Evolutionary conservation across 2,329 filamentous ascomycete species (phyloP), one percentile per base, ranked within the genome.

Genomic region (Sporothrix luriei): DNA sequence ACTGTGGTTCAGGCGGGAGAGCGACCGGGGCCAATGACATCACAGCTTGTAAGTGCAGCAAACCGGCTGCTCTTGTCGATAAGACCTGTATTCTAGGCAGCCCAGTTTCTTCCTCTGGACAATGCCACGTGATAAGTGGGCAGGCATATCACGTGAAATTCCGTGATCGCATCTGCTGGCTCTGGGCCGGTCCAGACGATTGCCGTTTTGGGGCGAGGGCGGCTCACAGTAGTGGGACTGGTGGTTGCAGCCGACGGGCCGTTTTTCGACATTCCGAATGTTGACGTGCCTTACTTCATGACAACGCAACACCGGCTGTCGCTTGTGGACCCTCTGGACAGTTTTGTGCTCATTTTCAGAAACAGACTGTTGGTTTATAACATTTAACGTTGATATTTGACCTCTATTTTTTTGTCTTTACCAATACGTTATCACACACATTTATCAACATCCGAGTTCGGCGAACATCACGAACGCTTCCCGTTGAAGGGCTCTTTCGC

Each of bases 91-190:
- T 19, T 49, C n/a, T 40, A 43, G 64, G 64, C 64, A 54, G 19
- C 46, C 43, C 21, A 14, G 26, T 52, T 61, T 21, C 21, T n/a
- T 48, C 33, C 7, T 6, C 1, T 21, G 7, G 24, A 38, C 2
- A 14, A 13, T 9, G 19, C 10, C 68, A 69, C 68, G 68, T 69
- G 68, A 48, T 16, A 19, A 38, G 33, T 52, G 54, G 49, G 21
- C 61, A 40, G 51, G 16, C 43, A 1, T 64, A 40, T 67, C 72
- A 73, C 72, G 72, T 73, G 72, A 40, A 70, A 73, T 73, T 48
- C 24, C 70, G 66, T 71, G 55, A 70, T 73, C 61, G 52, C 24
- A 16, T 1, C 33, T 29, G 51, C 51, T 13, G 24, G 16, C 14
- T 49, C 5, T 55, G 10, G 29, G 21, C 24, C 38, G 26, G 43